Conservation (phyloP, 345 rosid species). For the Lumnitzera littorea region DNA sequence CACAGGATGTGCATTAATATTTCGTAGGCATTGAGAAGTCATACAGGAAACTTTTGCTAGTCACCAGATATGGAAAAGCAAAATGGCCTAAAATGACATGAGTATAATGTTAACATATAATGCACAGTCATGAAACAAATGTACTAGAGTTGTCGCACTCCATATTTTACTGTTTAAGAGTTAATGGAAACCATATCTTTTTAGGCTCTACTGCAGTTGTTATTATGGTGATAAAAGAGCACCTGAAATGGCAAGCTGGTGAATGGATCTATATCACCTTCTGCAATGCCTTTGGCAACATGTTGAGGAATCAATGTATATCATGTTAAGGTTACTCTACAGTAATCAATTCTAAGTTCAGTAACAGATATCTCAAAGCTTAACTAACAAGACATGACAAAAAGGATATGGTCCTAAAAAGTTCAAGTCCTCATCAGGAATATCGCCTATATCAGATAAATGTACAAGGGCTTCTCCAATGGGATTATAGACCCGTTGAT, state of each 20-base stretch:
- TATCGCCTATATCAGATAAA: slow-evolving; percentile 40
- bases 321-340: slow-evolving; percentile 35
- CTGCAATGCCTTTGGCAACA: slow-evolving; percentile 80
- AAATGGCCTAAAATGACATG: too few species aligned
- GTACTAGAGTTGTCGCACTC: too few species aligned
- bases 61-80: too few species aligned
- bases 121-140: too few species aligned
- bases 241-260: slow-evolving; percentile 73
- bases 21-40: too few species aligned
- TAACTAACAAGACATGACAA: background rate
- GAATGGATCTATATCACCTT: slow-evolving; percentile 88
- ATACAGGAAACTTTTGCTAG: too few species aligned
- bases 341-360: slow-evolving; percentile 6
- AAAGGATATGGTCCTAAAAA: slow-evolving; percentile 99
- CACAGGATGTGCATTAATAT: too few species aligned
- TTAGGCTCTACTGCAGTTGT: too few species aligned
- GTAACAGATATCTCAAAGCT: background rate
- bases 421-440: slow-evolving; percentile 45
- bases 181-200: too few species aligned
- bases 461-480: slow-evolving; percentile 43
- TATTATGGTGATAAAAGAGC: background rate
- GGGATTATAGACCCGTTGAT: slow-evolving; percentile 88
- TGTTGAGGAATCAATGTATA: slow-evolving; percentile 55
- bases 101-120: too few species aligned
- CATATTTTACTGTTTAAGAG: too few species aligned